These are phyloP conservation scores for Irpex rosettiformis DNA, from an alignment of 1,284 basidiomycete genomes.

Conservation along the genomic window DNA sequence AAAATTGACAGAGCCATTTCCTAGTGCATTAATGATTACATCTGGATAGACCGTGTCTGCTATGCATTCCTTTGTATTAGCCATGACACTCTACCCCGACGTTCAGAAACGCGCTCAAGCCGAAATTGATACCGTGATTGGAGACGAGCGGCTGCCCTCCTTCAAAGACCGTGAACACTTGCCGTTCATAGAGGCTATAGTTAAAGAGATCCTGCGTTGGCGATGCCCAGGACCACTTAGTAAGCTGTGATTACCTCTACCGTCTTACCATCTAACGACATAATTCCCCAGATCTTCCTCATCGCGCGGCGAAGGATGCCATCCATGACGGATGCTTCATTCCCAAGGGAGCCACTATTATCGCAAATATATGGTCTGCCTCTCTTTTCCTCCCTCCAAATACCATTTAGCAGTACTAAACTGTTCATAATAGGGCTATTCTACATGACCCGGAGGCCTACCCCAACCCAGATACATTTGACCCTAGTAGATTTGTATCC, in stretches of 20 bases:
- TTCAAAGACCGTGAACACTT: not conserved
- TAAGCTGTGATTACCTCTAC: too few species aligned
- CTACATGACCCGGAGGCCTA: conserved; percentile 2
- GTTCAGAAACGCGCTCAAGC: too few species aligned
- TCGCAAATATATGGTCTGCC: conserved; percentile 12
- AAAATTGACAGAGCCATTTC: too few species aligned
- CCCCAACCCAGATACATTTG: not conserved
- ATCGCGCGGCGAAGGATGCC: conserved; percentile 21
- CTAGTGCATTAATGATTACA: too few species aligned
- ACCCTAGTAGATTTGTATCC: conserved; percentile 3
- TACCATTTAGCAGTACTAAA: not conserved
- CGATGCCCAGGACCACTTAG: too few species aligned
- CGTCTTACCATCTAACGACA: not conserved
- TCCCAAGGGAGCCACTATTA: conserved; percentile 21
- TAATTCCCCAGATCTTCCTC: conserved; percentile 17
- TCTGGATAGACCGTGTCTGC: too few species aligned
- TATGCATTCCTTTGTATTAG: too few species aligned
- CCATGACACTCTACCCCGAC: too few species aligned
- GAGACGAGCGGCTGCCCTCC: too few species aligned
- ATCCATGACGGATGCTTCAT: conserved; percentile 23
- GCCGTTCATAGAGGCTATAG: too few species aligned
- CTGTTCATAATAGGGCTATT: not conserved
- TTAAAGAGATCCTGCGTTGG: too few species aligned
- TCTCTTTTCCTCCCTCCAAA: not conserved
- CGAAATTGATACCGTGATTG: too few species aligned